Conservation (phyloP, 768 basidiomycete genomes). For the Boletus pseudo-olivaceus region DNA sequence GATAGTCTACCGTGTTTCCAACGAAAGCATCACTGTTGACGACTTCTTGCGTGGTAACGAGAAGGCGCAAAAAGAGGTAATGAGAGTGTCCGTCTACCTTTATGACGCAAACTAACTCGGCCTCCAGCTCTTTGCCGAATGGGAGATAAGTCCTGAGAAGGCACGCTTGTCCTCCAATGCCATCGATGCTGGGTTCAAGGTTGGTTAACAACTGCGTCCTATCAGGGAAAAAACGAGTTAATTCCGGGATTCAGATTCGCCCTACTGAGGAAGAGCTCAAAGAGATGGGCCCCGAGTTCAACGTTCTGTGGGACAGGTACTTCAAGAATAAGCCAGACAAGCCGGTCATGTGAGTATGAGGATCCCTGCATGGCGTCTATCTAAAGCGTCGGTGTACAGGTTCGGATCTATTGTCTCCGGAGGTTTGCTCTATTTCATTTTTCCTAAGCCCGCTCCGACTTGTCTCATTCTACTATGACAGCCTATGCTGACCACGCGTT, state of each 20-base stretch:
- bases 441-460: background rate
- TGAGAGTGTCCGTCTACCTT: background rate
- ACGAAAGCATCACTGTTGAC: slow-evolving; percentile 59
- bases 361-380: background rate
- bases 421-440: slow-evolving; percentile 29
- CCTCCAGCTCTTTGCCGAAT: slow-evolving; percentile 52
- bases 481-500: slow-evolving; percentile 70
- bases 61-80: slow-evolving; percentile 53
- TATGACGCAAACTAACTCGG: background rate
- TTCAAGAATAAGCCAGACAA: slow-evolving; percentile 82
- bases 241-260: slow-evolving; percentile 46
- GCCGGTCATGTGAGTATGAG: slow-evolving; percentile 56
- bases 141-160: slow-evolving; percentile 66
- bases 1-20: slow-evolving; percentile 64
- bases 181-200: slow-evolving; percentile 76
- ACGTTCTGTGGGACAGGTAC: slow-evolving; percentile 62
- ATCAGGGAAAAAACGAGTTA: background rate
- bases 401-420: slow-evolving; percentile 67
- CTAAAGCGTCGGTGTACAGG: slow-evolving; percentile 24
- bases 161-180: slow-evolving; percentile 65
- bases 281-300: slow-evolving; percentile 78
- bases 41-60: slow-evolving; percentile 69
- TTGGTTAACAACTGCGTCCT: slow-evolving; percentile 15
- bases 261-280: slow-evolving; percentile 67
- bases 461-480: slow-evolving; percentile 9